phyloP scores from a whole-genome alignment of 1,139 yeast species.

The Candida dubliniensis region DNA sequence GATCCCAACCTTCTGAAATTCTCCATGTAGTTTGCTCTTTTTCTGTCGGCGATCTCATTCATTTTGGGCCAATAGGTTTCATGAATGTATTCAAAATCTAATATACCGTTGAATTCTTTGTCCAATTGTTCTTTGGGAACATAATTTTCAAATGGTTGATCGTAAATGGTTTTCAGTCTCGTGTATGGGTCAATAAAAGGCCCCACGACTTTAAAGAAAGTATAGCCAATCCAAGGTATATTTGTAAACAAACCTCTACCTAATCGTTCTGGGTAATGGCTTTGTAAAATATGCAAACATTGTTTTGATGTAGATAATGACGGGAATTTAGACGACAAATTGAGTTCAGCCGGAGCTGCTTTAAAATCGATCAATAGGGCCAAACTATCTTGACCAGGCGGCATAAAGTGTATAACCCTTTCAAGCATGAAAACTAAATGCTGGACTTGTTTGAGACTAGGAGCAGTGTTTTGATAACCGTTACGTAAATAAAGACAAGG shows the following conservation, averaged over 20 bases:
- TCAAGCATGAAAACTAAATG: conserved; percentile 91
- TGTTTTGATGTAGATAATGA: conserved; percentile 59
- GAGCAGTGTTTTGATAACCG: conserved; percentile 90
- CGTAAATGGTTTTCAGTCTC: conserved; percentile 85
- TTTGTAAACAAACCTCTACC: conserved; percentile 90
- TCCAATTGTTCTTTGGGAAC: conserved; percentile 83
- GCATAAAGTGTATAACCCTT: conserved; percentile 89
- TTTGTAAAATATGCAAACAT: conserved; percentile 83
- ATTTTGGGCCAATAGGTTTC: conserved; percentile 78
- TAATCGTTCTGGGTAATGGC: conserved; percentile 93
- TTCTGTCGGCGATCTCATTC: conserved; percentile 55
- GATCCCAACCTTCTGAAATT: conserved; percentile 71
- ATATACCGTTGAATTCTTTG: conserved; percentile 76
- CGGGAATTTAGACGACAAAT: conserved; percentile 43
- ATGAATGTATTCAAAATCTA: conserved; percentile 82
- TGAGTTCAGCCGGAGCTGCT: conserved; percentile 47
- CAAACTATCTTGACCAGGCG: conserved; percentile 89
- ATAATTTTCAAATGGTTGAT: conserved; percentile 80
- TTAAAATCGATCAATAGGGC: conserved; percentile 90
- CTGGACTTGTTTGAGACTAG: conserved; percentile 85
- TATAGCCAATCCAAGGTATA: conserved; percentile 90
- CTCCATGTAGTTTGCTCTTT: conserved; percentile 54
- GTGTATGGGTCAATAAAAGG: conserved; percentile 96
- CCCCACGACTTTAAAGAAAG: conserved; percentile 82
- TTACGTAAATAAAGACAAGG: conserved; percentile 89